Evolutionary conservation across 2,329 filamentous ascomycete species (phyloP).

Genomic region (Zymoseptoria passerinii): DNA sequence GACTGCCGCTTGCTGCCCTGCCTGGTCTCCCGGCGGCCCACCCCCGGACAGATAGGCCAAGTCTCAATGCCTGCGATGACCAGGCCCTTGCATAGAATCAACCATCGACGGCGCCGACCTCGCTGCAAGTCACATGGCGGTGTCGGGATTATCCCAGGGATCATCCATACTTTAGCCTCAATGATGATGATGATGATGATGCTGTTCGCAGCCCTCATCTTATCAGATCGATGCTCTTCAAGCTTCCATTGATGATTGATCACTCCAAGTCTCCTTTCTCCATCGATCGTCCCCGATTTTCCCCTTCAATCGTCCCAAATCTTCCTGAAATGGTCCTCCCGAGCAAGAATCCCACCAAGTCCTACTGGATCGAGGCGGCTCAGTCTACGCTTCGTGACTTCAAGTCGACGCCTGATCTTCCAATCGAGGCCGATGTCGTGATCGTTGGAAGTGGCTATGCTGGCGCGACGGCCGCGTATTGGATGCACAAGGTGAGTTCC

Average conservation of each 20-base stretch:
- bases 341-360: slow-evolving; percentile 13
- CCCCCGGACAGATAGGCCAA: background rate
- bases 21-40: too few species aligned
- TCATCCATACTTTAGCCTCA: background rate
- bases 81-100: background rate
- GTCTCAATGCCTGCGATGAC: background rate
- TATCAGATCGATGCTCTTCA: background rate
- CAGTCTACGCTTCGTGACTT: slow-evolving; percentile 16
- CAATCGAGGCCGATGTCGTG: slow-evolving; percentile 35
- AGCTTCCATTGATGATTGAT: background rate
- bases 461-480: slow-evolving; percentile 26
- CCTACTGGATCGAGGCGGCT: slow-evolving; percentile 22
- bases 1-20: too few species aligned
- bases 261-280: too few species aligned
- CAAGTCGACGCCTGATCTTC: slow-evolving; percentile 16
- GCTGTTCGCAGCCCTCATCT: background rate
- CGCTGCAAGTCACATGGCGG: background rate
- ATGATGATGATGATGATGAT: background rate
- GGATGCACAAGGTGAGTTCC: slow-evolving; percentile 21
- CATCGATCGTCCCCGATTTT: too few species aligned
- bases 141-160: background rate
- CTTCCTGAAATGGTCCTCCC: slow-evolving; percentile 14
- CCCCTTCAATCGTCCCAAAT: too few species aligned
- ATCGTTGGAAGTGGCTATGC: slow-evolving; percentile 47
- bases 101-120: background rate